Base-by-base conservation (phyloP, 78 protist species). In the Dictyostelium intermedium region DNA sequence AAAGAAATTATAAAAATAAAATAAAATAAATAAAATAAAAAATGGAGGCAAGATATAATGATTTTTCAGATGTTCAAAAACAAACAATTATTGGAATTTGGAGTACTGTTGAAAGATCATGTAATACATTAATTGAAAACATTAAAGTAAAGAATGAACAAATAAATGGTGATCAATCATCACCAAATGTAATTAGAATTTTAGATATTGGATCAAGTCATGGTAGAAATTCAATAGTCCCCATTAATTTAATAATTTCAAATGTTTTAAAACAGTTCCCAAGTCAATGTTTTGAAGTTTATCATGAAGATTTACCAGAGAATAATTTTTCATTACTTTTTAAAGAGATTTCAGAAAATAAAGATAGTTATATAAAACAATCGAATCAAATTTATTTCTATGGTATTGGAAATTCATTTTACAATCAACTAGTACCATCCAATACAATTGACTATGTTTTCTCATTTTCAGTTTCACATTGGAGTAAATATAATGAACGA, bases 381-480 rank as follows among this genome's bases (percentile, higher is more conserved):
- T 76, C 47, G 0, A 39, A 34, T 41, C 61, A 76, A n/a, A 76
- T 76, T 9, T 76, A 76, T 76, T 76, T 16, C 27, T 76, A 76
- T 76, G 82, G 61, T n/a, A 76, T 76, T 20, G 82, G 82, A 1
- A 76, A 76, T 23, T 37, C 82, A 39, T 76, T 76, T 9, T 76
- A 76, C 7, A 76, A 76, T 76, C 82, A 76, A 76, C 6, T 76
- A 2, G 82, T 76, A 2, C 82, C 82, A n/a, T 39, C 47, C 0
- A 39, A 76, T n/a, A 37, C 61, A 8, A 76, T 76, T 41, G 61
- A 76, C 39, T 76, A n/a, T 41, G 41, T 76, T 0, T 76, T 76
- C 20, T 76, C 82, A 41, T 76, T 76, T 10, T 76, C 56, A 1
- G 27, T 60, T 0, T 39, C 56, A 0, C 82, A 76, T 39, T 76